These are phyloP conservation scores for Saururus chinensis DNA, from an alignment of 164 flowering plant species.

Conservation along the genomic window DNA sequence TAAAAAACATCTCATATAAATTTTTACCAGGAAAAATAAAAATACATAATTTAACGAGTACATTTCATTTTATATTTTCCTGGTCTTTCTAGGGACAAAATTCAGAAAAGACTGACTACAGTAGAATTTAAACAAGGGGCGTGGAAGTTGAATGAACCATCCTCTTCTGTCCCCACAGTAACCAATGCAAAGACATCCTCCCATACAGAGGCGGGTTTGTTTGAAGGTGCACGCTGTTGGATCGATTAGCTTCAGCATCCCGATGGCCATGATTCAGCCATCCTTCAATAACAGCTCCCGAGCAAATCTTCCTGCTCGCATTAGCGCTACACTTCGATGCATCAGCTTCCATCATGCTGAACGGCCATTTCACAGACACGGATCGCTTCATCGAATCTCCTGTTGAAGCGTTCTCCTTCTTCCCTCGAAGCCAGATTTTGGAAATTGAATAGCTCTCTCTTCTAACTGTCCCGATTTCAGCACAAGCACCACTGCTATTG, in stretches of 20 bases:
- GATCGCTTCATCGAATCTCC: constrained; percentile 47
- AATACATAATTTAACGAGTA: background rate
- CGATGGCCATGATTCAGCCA: constrained; percentile 15
- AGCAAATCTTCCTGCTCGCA: constrained; percentile 19
- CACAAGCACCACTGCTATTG: constrained; percentile 4
- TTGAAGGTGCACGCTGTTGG: constrained; percentile 32
- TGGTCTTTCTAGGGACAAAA: constrained; percentile 11
- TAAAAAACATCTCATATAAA: too few relatives aligned
- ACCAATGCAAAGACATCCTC: constrained; percentile 54
- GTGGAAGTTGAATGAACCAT: constrained; percentile 55
- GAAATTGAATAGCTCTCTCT: constrained; percentile 77
- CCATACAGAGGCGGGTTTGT: constrained; percentile 43
- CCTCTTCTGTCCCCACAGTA: constrained; percentile 64
- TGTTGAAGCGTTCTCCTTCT: constrained; percentile 36
- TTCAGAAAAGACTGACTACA: background rate
- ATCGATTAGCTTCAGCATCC: constrained; percentile 35
- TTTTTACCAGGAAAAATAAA: background rate
- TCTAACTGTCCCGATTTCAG: constrained; percentile 7
- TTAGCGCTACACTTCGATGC: constrained; percentile 22
- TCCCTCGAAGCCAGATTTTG: constrained; percentile 70
- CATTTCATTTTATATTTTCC: background rate
- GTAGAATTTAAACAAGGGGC: constrained; percentile 20
- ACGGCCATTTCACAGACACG: constrained; percentile 43
- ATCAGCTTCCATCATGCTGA: constrained; percentile 12
- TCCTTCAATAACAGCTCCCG: constrained; percentile 35